A percentile compares a stretch with the other conserved stretches of the same genome.
Conservation (phyloP, 169 alveolate genomes). For the Cryptosporidium sp. region DNA sequence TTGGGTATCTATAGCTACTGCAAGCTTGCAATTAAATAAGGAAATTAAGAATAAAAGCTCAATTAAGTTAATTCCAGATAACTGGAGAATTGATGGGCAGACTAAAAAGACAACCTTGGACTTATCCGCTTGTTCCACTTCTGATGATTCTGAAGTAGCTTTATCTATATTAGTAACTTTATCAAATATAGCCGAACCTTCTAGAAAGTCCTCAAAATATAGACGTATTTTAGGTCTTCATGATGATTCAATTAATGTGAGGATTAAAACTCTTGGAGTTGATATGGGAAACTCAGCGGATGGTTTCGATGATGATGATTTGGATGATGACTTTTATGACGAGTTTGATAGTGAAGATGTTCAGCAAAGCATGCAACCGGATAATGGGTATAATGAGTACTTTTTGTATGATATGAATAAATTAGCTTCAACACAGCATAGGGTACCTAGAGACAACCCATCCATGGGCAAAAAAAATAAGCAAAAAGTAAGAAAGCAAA, state of each 20-base stretch:
- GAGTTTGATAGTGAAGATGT: slow-evolving; percentile 12
- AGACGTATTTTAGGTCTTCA: slow-evolving; percentile 25
- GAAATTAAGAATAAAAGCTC: slow-evolving; percentile 66
- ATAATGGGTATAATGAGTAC: slow-evolving; percentile 29
- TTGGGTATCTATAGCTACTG: slow-evolving; percentile 68
- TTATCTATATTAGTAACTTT: slow-evolving; percentile 55
- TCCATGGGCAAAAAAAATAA: neutral
- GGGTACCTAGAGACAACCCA: neutral
- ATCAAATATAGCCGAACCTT: slow-evolving; percentile 10
- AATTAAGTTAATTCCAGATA: slow-evolving; percentile 32
- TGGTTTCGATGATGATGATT: slow-evolving; percentile 7
- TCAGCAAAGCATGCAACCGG: neutral
- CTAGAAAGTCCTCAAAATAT: slow-evolving; percentile 23
- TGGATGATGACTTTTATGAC: slow-evolving; percentile 30
- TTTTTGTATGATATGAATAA: slow-evolving; percentile 14
- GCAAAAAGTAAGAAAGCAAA: neutral
- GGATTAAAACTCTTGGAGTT: slow-evolving; percentile 28
- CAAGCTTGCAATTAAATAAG: slow-evolving; percentile 20
- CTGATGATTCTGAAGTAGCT: slow-evolving; percentile 5
- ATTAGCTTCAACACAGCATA: neutral
- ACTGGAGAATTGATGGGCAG: slow-evolving; percentile 43
- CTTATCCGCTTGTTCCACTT: slow-evolving; percentile 12
- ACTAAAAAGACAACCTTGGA: neutral
- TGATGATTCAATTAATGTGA: slow-evolving; percentile 63
- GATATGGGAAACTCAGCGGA: neutral